Evolutionary conservation across 345 rosid genomes (phyloP).

Genomic region (Eucalyptus urophylla): DNA sequence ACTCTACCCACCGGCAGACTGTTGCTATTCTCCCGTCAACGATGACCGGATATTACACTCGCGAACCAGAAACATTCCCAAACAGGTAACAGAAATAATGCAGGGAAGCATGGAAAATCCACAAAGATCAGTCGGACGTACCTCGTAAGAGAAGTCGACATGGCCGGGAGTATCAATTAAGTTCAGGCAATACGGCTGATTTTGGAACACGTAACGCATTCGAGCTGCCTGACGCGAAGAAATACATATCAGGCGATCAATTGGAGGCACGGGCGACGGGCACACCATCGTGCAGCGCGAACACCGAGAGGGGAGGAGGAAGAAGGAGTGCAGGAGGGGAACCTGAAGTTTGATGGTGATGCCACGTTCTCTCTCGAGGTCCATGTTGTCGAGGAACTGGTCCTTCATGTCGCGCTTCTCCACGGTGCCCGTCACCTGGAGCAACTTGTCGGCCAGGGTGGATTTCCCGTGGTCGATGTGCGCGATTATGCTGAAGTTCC

Average conservation of each 20-base stretch:
- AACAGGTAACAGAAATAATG: not conserved
- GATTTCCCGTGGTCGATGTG: conserved; percentile 99
- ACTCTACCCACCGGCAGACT: too few species aligned
- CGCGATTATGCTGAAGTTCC: conserved; percentile 88
- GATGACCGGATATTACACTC: not conserved
- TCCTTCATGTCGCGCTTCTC: conserved; percentile 94
- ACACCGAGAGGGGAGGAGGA: not conserved
- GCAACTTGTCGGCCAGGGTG: conserved; percentile 91
- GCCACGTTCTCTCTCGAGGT: conserved; percentile 98
- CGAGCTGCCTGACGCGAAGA: conserved; percentile 65
- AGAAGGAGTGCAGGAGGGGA: not conserved
- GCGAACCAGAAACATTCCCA: not conserved
- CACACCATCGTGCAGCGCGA: not conserved
- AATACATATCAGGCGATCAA: not conserved
- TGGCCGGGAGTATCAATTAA: conserved; percentile 97
- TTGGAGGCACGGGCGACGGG: not conserved
- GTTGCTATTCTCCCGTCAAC: not conserved
- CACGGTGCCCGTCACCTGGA: conserved; percentile 89
- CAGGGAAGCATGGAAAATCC: not conserved
- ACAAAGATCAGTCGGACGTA: not conserved
- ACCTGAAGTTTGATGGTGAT: conserved; percentile 97
- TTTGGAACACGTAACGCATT: conserved; percentile 71
- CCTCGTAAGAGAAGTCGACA: conserved; percentile 98
- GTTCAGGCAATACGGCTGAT: conserved; percentile 69
- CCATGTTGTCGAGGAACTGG: conserved; percentile 97